These are phyloP conservation scores for Crithidia brevicula DNA, from an alignment of 208 protist species.

Conservation along the genomic window DNA sequence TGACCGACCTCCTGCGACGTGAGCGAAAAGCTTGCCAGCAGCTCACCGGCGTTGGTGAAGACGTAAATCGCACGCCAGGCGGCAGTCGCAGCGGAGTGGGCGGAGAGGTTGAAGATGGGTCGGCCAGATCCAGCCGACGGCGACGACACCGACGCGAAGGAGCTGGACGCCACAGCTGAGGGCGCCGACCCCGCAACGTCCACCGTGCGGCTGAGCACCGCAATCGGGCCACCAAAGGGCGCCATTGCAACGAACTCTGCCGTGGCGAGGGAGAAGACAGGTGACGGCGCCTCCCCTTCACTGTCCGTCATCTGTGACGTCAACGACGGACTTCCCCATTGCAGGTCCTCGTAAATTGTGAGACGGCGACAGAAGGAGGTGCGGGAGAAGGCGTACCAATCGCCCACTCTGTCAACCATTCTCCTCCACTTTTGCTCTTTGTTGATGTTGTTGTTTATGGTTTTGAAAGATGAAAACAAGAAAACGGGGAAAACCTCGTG, in stretches of 20 bases:
- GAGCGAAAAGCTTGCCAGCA: constrained; percentile 25
- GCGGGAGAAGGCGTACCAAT: constrained; percentile 60
- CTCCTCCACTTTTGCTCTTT: background rate
- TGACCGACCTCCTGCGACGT: constrained; percentile 4
- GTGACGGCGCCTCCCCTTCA: background rate
- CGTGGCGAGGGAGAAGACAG: constrained; percentile 10
- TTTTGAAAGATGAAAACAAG: too few relatives aligned
- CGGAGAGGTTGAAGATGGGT: constrained; percentile 18
- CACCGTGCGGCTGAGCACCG: constrained; percentile 12
- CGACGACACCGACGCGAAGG: background rate
- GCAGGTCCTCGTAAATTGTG: constrained; percentile 44
- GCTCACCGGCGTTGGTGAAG: constrained; percentile 46
- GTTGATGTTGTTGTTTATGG: too few relatives aligned
- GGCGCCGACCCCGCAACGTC: background rate
- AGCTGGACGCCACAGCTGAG: background rate
- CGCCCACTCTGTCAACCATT: constrained; percentile 53
- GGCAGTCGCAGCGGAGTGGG: constrained; percentile 10
- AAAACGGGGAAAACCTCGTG: too few relatives aligned
- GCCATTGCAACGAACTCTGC: constrained; percentile 21
- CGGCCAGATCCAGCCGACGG: background rate
- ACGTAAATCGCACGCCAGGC: constrained; percentile 19
- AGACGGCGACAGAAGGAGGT: constrained; percentile 42
- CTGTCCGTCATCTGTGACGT: background rate
- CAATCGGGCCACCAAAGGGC: constrained; percentile 49
- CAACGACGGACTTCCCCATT: constrained; percentile 11